Percentiles rank a stretch among this genome's conserved stretches.
These are phyloP conservation scores for Gracilaria caudata DNA, from an alignment of 23 red algal genomes.

Conservation along the genomic window DNA sequence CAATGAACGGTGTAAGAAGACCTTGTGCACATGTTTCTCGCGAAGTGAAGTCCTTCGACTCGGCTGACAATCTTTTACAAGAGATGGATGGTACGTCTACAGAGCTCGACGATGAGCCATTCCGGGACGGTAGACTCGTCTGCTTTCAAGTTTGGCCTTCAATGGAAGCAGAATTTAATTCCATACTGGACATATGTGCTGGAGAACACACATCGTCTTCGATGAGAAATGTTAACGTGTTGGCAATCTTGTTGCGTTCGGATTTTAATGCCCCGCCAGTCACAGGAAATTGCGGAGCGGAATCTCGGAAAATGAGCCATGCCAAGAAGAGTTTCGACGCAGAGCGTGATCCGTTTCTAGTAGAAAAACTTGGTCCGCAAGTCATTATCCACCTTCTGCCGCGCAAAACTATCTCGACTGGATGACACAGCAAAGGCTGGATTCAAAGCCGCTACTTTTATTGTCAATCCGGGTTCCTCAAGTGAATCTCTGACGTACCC, in stretches of 20 bases:
- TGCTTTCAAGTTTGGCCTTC: slow-evolving; percentile 63
- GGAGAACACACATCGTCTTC: slow-evolving; percentile 8
- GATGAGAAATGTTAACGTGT: slow-evolving; percentile 72
- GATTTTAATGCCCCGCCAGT: slow-evolving; percentile 31
- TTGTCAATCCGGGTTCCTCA: slow-evolving; percentile 75
- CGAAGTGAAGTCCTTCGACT: slow-evolving; percentile 79
- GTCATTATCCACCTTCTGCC: slow-evolving; percentile 74
- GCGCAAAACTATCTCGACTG: slow-evolving; percentile 49
- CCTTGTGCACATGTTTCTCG: slow-evolving; percentile 4
- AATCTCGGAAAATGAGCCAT: neutral
- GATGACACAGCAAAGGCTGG: slow-evolving; percentile 69
- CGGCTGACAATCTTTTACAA: slow-evolving; percentile 87
- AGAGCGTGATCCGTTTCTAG: slow-evolving; percentile 33
- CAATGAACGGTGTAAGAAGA: slow-evolving; percentile 30
- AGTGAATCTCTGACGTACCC: slow-evolving; percentile 78
- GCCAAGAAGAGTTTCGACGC: slow-evolving; percentile 11
- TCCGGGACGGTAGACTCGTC: slow-evolving; percentile 80
- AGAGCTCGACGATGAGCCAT: slow-evolving; percentile 46
- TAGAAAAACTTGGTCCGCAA: slow-evolving; percentile 60
- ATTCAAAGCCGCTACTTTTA: slow-evolving; percentile 91
- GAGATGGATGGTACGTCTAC: slow-evolving; percentile 23
- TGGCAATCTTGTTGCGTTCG: slow-evolving; percentile 74
- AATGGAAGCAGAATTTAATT: slow-evolving; percentile 79
- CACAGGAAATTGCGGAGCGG: slow-evolving; percentile 1
- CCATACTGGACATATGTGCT: slow-evolving; percentile 54